A percentile compares a stretch with the other conserved stretches of the same genome.
Evolutionary conservation across 2,329 filamentous ascomycete genomes (phyloP).

Genomic region (Aureobasidium sp.): DNA sequence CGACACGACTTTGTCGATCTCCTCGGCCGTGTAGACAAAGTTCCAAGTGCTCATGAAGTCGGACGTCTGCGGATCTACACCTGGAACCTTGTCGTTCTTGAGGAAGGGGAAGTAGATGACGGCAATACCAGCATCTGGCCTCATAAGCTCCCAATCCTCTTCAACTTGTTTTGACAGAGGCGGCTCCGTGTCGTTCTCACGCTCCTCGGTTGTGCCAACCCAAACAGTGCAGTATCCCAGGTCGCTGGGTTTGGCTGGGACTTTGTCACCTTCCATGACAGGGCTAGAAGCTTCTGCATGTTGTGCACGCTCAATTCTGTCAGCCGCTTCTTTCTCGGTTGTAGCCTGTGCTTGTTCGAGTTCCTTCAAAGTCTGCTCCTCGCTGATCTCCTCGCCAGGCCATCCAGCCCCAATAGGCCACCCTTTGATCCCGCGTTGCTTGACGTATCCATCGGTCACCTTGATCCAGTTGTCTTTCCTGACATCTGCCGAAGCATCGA

Average conservation of each 20-base stretch:
- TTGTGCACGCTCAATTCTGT: slow-evolving; percentile 56
- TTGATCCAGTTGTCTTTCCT: slow-evolving; percentile 94
- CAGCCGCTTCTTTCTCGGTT: slow-evolving; percentile 53
- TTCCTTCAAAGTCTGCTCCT: slow-evolving; percentile 55
- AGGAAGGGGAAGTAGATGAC: slow-evolving; percentile 89
- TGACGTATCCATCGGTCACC: slow-evolving; percentile 86
- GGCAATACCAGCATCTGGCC: slow-evolving; percentile 74
- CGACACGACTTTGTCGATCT: slow-evolving; percentile 77
- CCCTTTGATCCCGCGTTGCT: slow-evolving; percentile 81
- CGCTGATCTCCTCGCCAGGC: slow-evolving; percentile 58
- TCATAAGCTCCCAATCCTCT: slow-evolving; percentile 60
- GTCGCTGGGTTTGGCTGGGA: slow-evolving; percentile 36
- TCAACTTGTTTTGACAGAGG: slow-evolving; percentile 49
- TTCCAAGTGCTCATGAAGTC: slow-evolving; percentile 98
- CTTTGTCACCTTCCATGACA: slow-evolving; percentile 20
- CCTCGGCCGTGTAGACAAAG: slow-evolving; percentile 86
- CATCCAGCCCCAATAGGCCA: slow-evolving; percentile 96
- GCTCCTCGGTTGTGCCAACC: slow-evolving; percentile 79
- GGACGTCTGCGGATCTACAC: slow-evolving; percentile 72
- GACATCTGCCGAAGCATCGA: slow-evolving; percentile 90
- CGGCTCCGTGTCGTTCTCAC: slow-evolving; percentile 48
- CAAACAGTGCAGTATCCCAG: slow-evolving; percentile 91
- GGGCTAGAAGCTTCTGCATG: slow-evolving; percentile 19
- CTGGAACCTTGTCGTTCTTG: slow-evolving; percentile 69
- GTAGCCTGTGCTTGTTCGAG: slow-evolving; percentile 62